Evolutionary conservation across 2,329 filamentous ascomycete genomes (phyloP), one percentile per base, ranked within the genome.

Genomic region (Fusarium decemcellulare): DNA sequence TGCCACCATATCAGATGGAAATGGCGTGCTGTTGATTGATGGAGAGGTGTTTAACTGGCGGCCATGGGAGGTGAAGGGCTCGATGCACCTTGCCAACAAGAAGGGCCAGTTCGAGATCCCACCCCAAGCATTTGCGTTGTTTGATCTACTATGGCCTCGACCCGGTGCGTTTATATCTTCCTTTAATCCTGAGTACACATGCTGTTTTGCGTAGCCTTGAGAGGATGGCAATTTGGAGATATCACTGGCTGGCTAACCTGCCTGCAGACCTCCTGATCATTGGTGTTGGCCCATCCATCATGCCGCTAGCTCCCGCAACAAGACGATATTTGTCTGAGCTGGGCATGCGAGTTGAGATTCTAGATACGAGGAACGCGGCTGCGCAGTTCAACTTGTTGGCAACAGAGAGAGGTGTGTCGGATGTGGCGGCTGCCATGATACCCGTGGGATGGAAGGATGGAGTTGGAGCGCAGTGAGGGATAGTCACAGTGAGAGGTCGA

Each of bases 381-480:
- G 92, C 95, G 36, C 94, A 98, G 79, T 99, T 96, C 80, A 99
- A 99, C 77, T 79, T 99, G 75, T 83, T 99, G 58, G 95, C 94
- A n/a, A 98, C 94, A 16, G 96, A 99, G 83, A 86, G 96, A 54
- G 95, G 96, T 2, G 90, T 96, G 7, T 86, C 90, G 18, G 92
- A 95, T 74, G 90, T 98, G 66, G 95, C 94, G 30, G 95, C 94
- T 3, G 95, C 94, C 10, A 78, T 99, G 80, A 88, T 98, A 79
- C 95, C 95, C 0, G 86, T 96, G 56, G 94, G 94, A 3, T 97
- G 93, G 93, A 88, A 85, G 73, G 91, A 93, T 62, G 86, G 86
- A 2, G 70, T 82, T 29, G 85, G 85, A 3, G 84, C 82, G 8
- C 61, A 72, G 50, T 72, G 61, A 72, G 16, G 32, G 18, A 9